Base-by-base conservation (phyloP, 306 rosid genomes). In the Glycine tomentella region DNA sequence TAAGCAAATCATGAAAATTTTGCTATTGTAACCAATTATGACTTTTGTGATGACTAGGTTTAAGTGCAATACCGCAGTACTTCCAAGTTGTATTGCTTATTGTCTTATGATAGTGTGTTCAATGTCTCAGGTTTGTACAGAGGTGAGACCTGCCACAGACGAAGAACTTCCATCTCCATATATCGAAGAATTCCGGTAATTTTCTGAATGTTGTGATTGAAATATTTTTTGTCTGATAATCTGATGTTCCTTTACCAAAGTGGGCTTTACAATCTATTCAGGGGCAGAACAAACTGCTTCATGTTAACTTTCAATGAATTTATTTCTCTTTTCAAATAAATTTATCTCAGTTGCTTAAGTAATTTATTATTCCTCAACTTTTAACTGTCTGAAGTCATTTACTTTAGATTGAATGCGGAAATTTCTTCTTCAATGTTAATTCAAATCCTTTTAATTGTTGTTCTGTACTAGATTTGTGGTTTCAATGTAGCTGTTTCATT, bases 81-180 rank as follows among this genome's bases (percentile, higher is more conserved):
- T 64, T 36, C n/a, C 67, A 38, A 73, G 48, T 48, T 67, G 33
- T 15, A 25, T 59, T 6, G 31, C 57, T 31, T 66, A 56, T 44
- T 80, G 75, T 81, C 79, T 87, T 83, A 81, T 80, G 75, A 72
- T 75, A 78, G 84, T 65, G 17, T 83, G 90, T 72, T 80, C 56
- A 90, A 91, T 88, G 87, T 77, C 86, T 83, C 92, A 93, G 98
- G 99, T 84, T 77, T 95, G 98, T 87, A 88, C 89, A 81, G 83
- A 49, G 36, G 92, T 86, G 83, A 93, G 99, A 86, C 98, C 89
- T 49, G 98, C 99, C 11, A 10, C 59, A 56, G 98, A 95, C 79
- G 98, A 93, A 75, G 99, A 95, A 74, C 99, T 95, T 76, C 89
- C 99, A 63, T 88, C 99, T 58, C 83, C 96, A 75, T 95, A 90